Evolutionary conservation across 306 rosid species (phyloP).

Genomic region (Elaeagnus macrophylla): DNA sequence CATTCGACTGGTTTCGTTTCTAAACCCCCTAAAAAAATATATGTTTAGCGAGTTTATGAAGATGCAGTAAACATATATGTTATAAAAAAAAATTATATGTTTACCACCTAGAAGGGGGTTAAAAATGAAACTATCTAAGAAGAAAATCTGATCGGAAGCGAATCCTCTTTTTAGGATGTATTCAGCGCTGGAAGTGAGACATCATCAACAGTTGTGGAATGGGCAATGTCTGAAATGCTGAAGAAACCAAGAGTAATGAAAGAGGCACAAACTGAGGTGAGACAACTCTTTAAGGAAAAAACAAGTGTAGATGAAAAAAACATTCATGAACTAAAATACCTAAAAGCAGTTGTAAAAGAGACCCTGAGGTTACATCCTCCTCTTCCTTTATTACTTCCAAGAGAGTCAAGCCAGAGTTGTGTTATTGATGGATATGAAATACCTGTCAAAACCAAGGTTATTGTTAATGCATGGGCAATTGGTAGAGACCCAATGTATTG

Average conservation of each 20-base stretch:
- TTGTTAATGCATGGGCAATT: conserved; percentile 25
- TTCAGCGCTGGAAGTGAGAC: conserved; percentile 22
- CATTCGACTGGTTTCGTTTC: too few species aligned
- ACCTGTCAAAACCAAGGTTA: conserved; percentile 17
- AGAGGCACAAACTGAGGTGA: conserved; percentile 14
- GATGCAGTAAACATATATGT: too few species aligned
- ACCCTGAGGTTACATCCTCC: conserved; percentile 19
- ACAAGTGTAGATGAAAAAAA: conserved; percentile 5
- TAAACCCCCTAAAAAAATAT: too few species aligned
- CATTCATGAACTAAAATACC: conserved; percentile 11
- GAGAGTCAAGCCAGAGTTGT: conserved; percentile 11
- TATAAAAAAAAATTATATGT: too few species aligned
- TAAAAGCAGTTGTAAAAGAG: conserved; percentile 11
- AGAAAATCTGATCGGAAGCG: too few species aligned
- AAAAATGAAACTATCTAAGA: too few species aligned
- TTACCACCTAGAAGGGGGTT: too few species aligned
- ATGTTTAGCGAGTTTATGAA: too few species aligned
- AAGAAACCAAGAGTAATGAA: conserved; percentile 16
- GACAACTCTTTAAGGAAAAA: conserved; percentile 10
- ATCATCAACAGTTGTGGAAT: conserved; percentile 13
- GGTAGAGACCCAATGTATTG: conserved; percentile 19
- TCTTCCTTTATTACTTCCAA: conserved; percentile 12
- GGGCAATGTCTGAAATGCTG: conserved; percentile 25
- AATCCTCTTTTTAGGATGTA: conserved; percentile 10
- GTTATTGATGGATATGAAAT: conserved; percentile 15